A percentile compares a stretch with the other conserved stretches of the same genome.
These are phyloP conservation scores for Talaromyces funiculosus DNA, from an alignment of 2,329 filamentous ascomycete species.

Conservation along the genomic window DNA sequence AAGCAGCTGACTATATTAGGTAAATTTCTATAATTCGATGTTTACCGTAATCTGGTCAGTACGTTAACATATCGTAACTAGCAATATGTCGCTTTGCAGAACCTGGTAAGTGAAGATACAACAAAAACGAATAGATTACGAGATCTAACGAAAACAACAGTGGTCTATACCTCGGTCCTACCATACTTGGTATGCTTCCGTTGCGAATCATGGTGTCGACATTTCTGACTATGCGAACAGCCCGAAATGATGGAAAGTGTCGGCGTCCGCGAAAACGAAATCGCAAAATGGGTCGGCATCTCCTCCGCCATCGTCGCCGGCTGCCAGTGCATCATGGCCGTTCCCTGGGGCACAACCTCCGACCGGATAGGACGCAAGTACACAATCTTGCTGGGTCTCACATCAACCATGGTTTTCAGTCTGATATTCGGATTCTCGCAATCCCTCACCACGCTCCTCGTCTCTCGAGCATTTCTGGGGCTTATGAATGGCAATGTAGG, in stretches of 20 bases:
- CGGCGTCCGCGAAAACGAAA: constrained; percentile 58
- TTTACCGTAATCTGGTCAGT: neutral
- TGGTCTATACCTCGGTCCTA: constrained; percentile 63
- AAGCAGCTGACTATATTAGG: constrained; percentile 74
- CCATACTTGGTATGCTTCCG: constrained; percentile 49
- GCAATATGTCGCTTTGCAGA: constrained; percentile 75
- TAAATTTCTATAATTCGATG: constrained; percentile 37
- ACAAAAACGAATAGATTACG: constrained; percentile 34
- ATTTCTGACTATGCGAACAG: constrained; percentile 20
- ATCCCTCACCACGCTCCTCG: constrained; percentile 72
- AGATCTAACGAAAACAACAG: constrained; percentile 18
- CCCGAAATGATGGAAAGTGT: constrained; percentile 82
- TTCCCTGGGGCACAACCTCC: constrained; percentile 70
- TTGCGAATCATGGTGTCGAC: constrained; percentile 2
- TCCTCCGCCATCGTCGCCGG: constrained; percentile 68
- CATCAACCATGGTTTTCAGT: constrained; percentile 75
- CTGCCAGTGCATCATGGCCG: constrained; percentile 64
- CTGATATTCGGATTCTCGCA: constrained; percentile 79
- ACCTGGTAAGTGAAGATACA: constrained; percentile 44
- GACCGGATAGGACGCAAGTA: constrained; percentile 79
- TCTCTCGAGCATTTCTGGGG: constrained; percentile 71
- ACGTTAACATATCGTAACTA: constrained; percentile 29
- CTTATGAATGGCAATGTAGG: constrained; percentile 88
- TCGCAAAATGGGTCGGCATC: constrained; percentile 76
- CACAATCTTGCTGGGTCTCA: constrained; percentile 66